phyloP scores from a whole-genome alignment of 2,329 filamentous ascomycete species.

The Plenodomus lindquistii region DNA sequence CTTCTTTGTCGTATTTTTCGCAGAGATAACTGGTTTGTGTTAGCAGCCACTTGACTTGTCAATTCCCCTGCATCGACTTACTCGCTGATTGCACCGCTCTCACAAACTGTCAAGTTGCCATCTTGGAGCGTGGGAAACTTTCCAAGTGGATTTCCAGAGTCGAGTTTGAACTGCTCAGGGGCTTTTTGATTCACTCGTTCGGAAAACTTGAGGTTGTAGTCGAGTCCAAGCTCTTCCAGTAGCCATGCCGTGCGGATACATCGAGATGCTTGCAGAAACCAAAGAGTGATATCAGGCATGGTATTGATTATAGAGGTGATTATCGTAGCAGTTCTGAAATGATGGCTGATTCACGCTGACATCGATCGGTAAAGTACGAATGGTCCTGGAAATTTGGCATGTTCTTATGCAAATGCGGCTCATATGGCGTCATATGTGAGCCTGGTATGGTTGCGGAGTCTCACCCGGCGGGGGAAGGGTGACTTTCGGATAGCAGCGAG shows the following conservation, averaged over 20 bases:
- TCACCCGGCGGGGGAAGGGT: constrained; percentile 11
- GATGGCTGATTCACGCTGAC: neutral
- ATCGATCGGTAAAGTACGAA: neutral
- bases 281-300: constrained; percentile 47
- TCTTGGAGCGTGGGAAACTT: constrained; percentile 53
- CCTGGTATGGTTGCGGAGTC: constrained; percentile 4
- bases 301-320: neutral
- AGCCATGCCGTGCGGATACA: constrained; percentile 53
- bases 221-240: constrained; percentile 49
- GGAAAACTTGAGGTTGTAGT: constrained; percentile 48
- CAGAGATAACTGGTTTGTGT: constrained; percentile 47
- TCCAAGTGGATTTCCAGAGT: constrained; percentile 48
- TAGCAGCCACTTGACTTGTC: neutral
- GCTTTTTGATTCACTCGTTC: constrained; percentile 46
- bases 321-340: neutral
- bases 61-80: constrained; percentile 19
- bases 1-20: constrained; percentile 50
- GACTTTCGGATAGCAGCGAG: neutral
- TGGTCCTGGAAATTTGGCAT: neutral
- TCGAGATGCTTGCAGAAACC: constrained; percentile 54
- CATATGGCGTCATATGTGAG: constrained; percentile 11
- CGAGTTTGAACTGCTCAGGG: constrained; percentile 49
- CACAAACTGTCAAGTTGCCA: constrained; percentile 45
- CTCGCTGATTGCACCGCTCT: constrained; percentile 55
- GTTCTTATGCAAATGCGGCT: neutral